A percentile compares a stretch with the other conserved stretches of the same genome.
phyloP scores from a whole-genome alignment of 768 basidiomycete genomes.

The Boletus eberwhitei region DNA sequence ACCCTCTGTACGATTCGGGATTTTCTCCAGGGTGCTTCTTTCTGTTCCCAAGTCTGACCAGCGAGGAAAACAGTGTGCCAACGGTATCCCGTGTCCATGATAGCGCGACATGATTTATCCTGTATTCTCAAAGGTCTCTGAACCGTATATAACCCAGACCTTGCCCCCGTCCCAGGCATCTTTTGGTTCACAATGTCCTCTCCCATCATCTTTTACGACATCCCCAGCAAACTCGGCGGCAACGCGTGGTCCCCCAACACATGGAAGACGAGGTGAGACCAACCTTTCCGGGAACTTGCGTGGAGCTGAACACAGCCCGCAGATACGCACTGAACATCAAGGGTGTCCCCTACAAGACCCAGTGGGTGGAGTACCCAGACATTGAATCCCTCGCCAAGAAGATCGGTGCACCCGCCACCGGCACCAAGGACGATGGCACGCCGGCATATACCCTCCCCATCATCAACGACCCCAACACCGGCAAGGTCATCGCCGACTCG shows the following conservation, averaged over 20 bases:
- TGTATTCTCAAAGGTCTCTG: neutral
- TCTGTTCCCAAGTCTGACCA: neutral
- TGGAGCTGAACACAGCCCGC: neutral
- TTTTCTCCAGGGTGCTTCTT: neutral
- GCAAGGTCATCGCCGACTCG: constrained; percentile 37
- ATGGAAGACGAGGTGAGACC: constrained; percentile 41
- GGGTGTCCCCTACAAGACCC: constrained; percentile 38
- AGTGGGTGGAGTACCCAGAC: constrained; percentile 44
- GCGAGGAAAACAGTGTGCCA: neutral
- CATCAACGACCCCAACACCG: constrained; percentile 39
- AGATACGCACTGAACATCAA: constrained; percentile 42
- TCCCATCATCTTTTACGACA: constrained; percentile 43
- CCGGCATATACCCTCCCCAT: constrained; percentile 40
- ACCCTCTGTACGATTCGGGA: neutral
- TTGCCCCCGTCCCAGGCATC: neutral
- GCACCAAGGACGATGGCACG: constrained; percentile 28
- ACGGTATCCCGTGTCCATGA: neutral
- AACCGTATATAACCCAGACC: constrained; percentile 5
- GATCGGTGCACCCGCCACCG: constrained; percentile 33
- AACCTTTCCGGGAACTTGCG: neutral
- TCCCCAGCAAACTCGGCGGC: constrained; percentile 32
- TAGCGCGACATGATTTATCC: neutral
- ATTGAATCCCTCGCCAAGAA: constrained; percentile 34
- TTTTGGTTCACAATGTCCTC: constrained; percentile 19
- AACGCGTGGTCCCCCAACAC: constrained; percentile 45